Conservation (phyloP, 148 eudicot species). For the Rhododendron molle region DNA sequence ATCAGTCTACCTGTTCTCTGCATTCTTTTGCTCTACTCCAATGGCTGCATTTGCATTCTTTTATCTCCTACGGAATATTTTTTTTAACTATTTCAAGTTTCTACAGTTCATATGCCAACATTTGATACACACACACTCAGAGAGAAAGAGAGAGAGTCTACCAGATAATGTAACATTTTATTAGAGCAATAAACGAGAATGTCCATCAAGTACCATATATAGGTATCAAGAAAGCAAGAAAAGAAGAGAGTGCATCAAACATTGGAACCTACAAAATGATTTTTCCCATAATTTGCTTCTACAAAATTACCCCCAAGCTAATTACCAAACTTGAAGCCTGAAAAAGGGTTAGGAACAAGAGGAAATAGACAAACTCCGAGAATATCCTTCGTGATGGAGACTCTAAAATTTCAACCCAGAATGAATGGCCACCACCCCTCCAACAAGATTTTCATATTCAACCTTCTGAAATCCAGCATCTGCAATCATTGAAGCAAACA, state of each 20-base stretch:
- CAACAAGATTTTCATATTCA: constrained; percentile 89
- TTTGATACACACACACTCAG: background rate
- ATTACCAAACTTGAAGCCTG: background rate
- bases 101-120: background rate
- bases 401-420: constrained; percentile 77
- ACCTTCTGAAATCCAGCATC: constrained; percentile 93
- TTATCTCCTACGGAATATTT: background rate
- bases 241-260: background rate
- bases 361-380: background rate
- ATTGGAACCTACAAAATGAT: background rate
- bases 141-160: background rate
- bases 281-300: background rate
- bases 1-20: background rate
- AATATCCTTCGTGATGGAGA: background rate
- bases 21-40: background rate
- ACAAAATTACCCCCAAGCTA: background rate
- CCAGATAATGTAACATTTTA: background rate
- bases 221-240: background rate
- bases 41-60: background rate
- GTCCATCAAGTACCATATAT: background rate
- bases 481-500: constrained; percentile 86
- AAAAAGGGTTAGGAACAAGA: background rate
- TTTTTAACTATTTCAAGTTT: background rate
- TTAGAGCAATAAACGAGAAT: background rate
- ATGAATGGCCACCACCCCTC: constrained; percentile 90